Evolutionary conservation across 345 rosid genomes (phyloP).

Genomic region (Citrus australasica): DNA sequence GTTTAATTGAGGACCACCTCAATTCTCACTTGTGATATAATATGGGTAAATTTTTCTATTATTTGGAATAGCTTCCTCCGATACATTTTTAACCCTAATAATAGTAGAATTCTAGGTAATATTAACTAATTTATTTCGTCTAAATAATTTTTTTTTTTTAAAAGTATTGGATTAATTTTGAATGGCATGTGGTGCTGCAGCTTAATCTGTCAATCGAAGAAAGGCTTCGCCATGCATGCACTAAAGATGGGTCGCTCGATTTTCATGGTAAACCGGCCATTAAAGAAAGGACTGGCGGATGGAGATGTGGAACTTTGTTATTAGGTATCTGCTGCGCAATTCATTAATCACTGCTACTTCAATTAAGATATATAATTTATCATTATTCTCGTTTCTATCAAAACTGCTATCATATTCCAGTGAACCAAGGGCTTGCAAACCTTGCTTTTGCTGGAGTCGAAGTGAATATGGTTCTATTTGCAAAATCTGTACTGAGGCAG

Average conservation of each 20-base stretch:
- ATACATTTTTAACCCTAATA: too few species aligned
- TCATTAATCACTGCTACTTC: neutral
- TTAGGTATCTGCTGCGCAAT: constrained; percentile 10
- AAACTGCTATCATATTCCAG: neutral
- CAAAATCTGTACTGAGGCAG: constrained; percentile 29
- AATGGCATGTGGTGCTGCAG: neutral
- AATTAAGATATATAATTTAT: neutral
- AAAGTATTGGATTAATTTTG: too few species aligned
- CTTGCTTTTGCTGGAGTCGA: constrained; percentile 29
- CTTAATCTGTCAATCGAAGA: neutral
- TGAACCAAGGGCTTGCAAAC: constrained; percentile 23
- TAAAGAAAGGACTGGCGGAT: constrained; percentile 26
- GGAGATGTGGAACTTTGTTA: constrained; percentile 31
- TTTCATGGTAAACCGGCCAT: constrained; percentile 24
- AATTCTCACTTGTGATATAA: too few species aligned
- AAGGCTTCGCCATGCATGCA: constrained; percentile 1
- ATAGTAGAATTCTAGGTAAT: too few species aligned
- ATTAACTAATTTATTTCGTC: too few species aligned
- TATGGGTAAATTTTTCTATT: too few species aligned
- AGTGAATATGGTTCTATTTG: constrained; percentile 33
- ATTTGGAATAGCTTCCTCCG: too few species aligned
- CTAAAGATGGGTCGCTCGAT: constrained; percentile 26
- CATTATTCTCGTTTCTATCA: neutral
- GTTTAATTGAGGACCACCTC: too few species aligned
- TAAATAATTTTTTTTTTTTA: too few species aligned